Evolutionary conservation across 108 stramenopile species (phyloP), one percentile per base, ranked within the genome.

Genomic region (Cyclotella atomus): DNA sequence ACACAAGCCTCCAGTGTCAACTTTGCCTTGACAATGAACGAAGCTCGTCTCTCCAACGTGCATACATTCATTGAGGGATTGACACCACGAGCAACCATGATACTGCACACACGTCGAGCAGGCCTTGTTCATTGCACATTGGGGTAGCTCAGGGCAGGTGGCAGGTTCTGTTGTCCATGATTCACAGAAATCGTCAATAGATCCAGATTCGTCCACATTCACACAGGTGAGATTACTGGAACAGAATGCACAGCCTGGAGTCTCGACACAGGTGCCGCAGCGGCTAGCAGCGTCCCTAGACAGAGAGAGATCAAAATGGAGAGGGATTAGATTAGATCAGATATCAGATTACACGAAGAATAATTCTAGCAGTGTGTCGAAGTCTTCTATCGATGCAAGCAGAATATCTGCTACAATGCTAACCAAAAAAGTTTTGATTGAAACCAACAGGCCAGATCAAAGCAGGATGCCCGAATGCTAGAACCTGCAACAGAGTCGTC

Each of bases 251-350:
- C 76, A 77, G 59, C 54, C 61, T 21, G 69, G 69, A 10, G 43
- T 70, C 28, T 64, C 65, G 45, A 62, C 47, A 53, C 77, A 78
- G 12, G 77, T 44, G 16, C 77, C 77, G 44, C 77, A 78, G n/a
- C 75, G 67, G 25, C 60, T 27, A 12, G 54, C 54, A 17, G 54
- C 54, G 54, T 25, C 25, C 54, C 54, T 55, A 27, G 2, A 28
- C 25, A 50, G 5, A 28, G 6, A n/a, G n/a, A n/a, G n/a, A n/a
- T n/a, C n/a, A n/a, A n/a, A 55, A 55, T 55, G 54, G 6, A 29
- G 54, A 28, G 54, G 9, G 47, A n/a, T 49, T 9, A n/a, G 47
- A 49, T 4, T 49, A n/a, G 4, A n/a, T n/a, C 4, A n/a, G 17
- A 17, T 49, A n/a, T 17, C 17, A 17, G 47, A 17, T 49, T n/a